Conservation (phyloP, 352 stramenopile genomes). For the Phytophthora crassamura region DNA sequence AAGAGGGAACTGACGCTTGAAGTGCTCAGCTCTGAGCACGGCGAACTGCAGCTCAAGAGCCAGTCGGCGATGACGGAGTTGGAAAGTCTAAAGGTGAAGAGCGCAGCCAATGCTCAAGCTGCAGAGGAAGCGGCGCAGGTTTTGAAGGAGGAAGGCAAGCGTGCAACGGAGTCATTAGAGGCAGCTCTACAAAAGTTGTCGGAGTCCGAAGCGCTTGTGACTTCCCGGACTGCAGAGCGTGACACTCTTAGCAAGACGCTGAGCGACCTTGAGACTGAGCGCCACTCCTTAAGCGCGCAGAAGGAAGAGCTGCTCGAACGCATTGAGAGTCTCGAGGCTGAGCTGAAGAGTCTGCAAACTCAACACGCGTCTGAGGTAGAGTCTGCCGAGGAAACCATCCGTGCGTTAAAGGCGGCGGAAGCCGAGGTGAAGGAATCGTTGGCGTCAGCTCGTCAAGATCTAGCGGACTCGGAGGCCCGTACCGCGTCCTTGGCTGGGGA, state of each 20-base stretch:
- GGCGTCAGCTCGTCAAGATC: slow-evolving; percentile 13
- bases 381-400: slow-evolving; percentile 21
- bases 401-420: slow-evolving; percentile 13
- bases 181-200: slow-evolving; percentile 23
- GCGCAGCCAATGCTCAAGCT: slow-evolving; percentile 25
- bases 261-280: slow-evolving; percentile 18
- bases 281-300: slow-evolving; percentile 13
- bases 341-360: slow-evolving; percentile 28
- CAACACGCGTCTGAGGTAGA: slow-evolving; percentile 18
- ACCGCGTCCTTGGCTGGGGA: slow-evolving; percentile 6
- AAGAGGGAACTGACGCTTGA: slow-evolving; percentile 42
- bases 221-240: slow-evolving; percentile 23
- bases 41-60: slow-evolving; percentile 45
- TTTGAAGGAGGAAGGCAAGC: slow-evolving; percentile 26
- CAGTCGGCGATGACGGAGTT: slow-evolving; percentile 41
- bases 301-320: slow-evolving; percentile 21
- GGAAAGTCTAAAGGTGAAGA: slow-evolving; percentile 31
- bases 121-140: slow-evolving; percentile 23
- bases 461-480: slow-evolving; percentile 4
- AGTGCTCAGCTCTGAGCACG: slow-evolving; percentile 44
- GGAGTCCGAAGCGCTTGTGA: slow-evolving; percentile 20
- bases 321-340: slow-evolving; percentile 14
- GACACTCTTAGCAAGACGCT: slow-evolving; percentile 23
- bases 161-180: slow-evolving; percentile 25
- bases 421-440: slow-evolving; percentile 9